phyloP scores from a whole-genome alignment of 2,329 filamentous ascomycete species.

The Aplosporella prunicola region DNA sequence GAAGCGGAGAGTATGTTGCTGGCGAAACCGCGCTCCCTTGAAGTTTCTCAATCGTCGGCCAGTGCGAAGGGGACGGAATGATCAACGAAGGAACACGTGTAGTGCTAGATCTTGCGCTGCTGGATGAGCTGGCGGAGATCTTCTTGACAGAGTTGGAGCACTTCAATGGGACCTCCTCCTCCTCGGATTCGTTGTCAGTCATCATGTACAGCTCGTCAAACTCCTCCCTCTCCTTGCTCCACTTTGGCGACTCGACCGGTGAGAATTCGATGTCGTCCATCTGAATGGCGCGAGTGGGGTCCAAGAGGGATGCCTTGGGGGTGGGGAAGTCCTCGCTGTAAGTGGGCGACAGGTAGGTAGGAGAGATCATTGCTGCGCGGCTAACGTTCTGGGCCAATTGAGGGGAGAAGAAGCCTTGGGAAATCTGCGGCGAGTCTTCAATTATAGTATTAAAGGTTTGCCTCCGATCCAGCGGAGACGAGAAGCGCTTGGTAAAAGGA shows the following conservation, averaged over 20 bases:
- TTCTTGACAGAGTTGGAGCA: constrained; percentile 44
- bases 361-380: constrained; percentile 27
- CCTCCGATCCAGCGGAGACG: constrained; percentile 48
- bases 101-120: constrained; percentile 27
- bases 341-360: constrained; percentile 33
- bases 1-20: constrained; percentile 46
- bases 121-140: constrained; percentile 16
- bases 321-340: constrained; percentile 57
- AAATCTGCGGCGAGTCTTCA: constrained; percentile 39
- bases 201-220: constrained; percentile 85
- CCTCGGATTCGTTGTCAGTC: constrained; percentile 63
- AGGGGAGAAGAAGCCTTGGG: constrained; percentile 8
- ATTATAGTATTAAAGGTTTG: constrained; percentile 56
- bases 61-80: constrained; percentile 49
- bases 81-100: constrained; percentile 49
- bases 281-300: constrained; percentile 48
- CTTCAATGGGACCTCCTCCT: constrained; percentile 44
- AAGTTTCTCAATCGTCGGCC: constrained; percentile 47
- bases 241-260: constrained; percentile 52
- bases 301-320: constrained; percentile 48
- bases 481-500: constrained; percentile 12
- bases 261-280: constrained; percentile 27
- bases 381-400: constrained; percentile 9
- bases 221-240: constrained; percentile 59
- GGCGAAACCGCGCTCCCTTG: constrained; percentile 37